A percentile compares a stretch with the other conserved stretches of the same genome.
Evolutionary conservation across 2,329 filamentous ascomycete genomes (phyloP).

Genomic region (Apiospora aurea): DNA sequence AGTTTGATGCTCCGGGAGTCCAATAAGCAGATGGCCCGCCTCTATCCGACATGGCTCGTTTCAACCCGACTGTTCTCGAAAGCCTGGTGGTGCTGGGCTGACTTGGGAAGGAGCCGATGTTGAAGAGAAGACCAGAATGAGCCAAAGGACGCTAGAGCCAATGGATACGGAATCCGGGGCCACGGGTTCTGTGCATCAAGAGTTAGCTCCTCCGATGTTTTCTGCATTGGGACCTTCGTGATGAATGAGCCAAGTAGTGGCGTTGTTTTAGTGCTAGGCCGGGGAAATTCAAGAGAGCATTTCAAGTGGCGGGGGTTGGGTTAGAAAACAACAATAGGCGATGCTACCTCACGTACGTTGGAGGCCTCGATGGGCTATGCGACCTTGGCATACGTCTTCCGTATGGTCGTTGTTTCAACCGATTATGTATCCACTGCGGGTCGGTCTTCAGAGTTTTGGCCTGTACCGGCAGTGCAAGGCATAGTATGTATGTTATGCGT

Average conservation of each 20-base stretch:
- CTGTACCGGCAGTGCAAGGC: neutral
- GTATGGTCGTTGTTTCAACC: slow-evolving; percentile 6
- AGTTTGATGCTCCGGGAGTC: neutral
- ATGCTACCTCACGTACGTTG: neutral
- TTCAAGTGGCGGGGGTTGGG: neutral
- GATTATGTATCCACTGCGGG: slow-evolving; percentile 10
- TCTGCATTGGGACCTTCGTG: neutral
- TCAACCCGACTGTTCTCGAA: neutral
- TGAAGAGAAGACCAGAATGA: neutral
- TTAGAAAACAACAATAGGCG: neutral
- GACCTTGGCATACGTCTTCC: neutral
- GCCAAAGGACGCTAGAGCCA: no score
- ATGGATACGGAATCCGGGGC: neutral
- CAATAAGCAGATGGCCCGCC: neutral
- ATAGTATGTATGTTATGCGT: neutral
- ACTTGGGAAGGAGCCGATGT: neutral
- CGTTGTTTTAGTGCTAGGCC: neutral
- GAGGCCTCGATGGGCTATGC: slow-evolving; percentile 15
- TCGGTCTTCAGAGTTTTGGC: neutral
- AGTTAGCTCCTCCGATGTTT: neutral
- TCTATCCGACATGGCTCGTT: neutral
- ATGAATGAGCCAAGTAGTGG: neutral
- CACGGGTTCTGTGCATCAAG: neutral
- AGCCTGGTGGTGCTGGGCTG: neutral
- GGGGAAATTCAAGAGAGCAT: neutral